Base-by-base conservation (phyloP, 306 rosid species). In the Hylodesmum podocarpum region DNA sequence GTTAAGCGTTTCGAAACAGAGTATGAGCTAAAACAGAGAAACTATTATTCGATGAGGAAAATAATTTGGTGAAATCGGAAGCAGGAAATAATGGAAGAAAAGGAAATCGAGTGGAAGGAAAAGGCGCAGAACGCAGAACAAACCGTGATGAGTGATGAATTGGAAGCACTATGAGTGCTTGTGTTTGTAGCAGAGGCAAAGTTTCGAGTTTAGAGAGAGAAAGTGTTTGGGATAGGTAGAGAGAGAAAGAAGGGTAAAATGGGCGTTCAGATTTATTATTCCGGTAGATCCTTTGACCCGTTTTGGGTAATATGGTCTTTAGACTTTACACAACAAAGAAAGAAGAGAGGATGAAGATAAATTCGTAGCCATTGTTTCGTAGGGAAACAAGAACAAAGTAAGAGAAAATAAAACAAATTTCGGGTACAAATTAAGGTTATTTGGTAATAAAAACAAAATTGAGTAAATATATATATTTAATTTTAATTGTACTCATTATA, bases 261-360 rank as follows among this genome's bases (percentile, higher is more conserved):
- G 85, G 85, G 84, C 31, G 57, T 85, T 84, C 92, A 90, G 85
- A 89, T 88, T 84, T 86, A n/a, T n/a, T n/a, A 80, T 86, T 81
- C 88, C 75, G 84, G 85, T 82, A 50, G 77, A 82, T 86, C 87
- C 84, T 87, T 44, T 93, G 98, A 93, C 95, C 88, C 89, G 82
- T 89, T 81, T 70, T 68, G 97, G 94, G 81, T 21, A 83, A 1
- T 3, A 19, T 49, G 21, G 92, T 87, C 89, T 76, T 83, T 87
- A n/a, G n/a, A n/a, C n/a, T n/a, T n/a, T n/a, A n/a, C n/a, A n/a
- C n/a, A n/a, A n/a, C n/a, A n/a, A n/a, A n/a, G n/a, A n/a, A n/a
- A n/a, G n/a, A n/a, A n/a, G n/a, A n/a, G n/a, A n/a, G n/a, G n/a
- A n/a, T n/a, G n/a, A n/a, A n/a, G n/a, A n/a, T n/a, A n/a, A n/a